Evolutionary conservation across 495 filamentous ascomycete species (phyloP), one percentile per base, ranked within the genome.

Genomic region (Lasiosphaeria ovina): DNA sequence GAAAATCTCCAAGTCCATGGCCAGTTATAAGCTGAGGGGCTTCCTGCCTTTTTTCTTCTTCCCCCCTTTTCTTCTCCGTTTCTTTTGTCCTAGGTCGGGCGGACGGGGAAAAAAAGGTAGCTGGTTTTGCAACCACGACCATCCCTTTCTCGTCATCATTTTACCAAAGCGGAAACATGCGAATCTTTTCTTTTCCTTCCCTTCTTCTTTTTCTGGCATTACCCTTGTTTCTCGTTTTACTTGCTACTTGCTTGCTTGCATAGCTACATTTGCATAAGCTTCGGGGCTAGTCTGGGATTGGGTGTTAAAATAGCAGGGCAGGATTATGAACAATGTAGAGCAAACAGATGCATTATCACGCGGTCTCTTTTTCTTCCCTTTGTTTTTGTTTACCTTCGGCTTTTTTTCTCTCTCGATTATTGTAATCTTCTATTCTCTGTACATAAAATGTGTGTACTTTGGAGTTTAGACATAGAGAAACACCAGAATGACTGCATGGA

Each of bases 131-230:
- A 5, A 56, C 6, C 35, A 24, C 6, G n/a, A 4, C 3, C 40
- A 42, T 52, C 51, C 10, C 56, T 32, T 51, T 32, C 32, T 51
- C 14, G 10, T 8, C 12, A 8, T 50, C 10, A 50, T 61, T n/a
- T 24, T 12, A 4, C 36, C 42, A 34, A 10, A 48, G n/a, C 3
- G 53, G 44, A 57, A 36, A 4, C 14, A 8, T 53, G 38, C 16
- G 31, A 33, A 52, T 51, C 12, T 44, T 36, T 32, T 36, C 3
- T 48, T 51, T 45, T n/a, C 24, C 24, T 24, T 24, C 24, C 24
- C 24, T 24, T 24, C 24, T 24, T 24, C 24, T 47, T 49, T 24
- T 8, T 45, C 34, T 42, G 16, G 16, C 40, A 45, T 42, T 36
- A 16, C 6, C n/a, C 24, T 24, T 24, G 0, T 35, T 61, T 47